A percentile compares a stretch with the other conserved stretches of the same genome.
phyloP scores from a whole-genome alignment of 2,329 filamentous ascomycete genomes.

The Aspergillus texensis region DNA sequence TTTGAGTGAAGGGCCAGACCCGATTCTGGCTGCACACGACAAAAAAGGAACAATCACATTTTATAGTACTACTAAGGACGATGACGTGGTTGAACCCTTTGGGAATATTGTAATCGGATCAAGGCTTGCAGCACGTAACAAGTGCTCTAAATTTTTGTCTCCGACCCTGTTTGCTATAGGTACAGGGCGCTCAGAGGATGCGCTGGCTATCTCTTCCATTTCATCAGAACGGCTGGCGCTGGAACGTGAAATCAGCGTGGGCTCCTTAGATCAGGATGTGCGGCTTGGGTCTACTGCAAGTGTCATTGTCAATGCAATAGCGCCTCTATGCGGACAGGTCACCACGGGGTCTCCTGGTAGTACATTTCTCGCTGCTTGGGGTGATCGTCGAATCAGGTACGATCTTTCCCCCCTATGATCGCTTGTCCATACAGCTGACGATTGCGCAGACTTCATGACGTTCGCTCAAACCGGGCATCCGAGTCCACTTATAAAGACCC shows the following conservation, averaged over 20 bases:
- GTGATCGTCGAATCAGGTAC: conserved; percentile 56
- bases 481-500: conserved; percentile 57
- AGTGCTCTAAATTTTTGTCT: conserved; percentile 58
- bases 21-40: conserved; percentile 56
- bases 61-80: conserved; percentile 44
- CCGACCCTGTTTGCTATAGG: conserved; percentile 55
- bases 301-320: conserved; percentile 39
- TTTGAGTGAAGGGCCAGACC: conserved; percentile 42
- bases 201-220: conserved; percentile 56
- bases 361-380: conserved; percentile 62
- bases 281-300: conserved; percentile 24
- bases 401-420: background rate
- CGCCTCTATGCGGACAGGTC: conserved; percentile 34
- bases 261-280: conserved; percentile 34
- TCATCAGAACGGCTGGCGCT: conserved; percentile 46
- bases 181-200: conserved; percentile 44
- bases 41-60: conserved; percentile 52
- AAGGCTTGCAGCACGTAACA: conserved; percentile 38
- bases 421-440: conserved; percentile 4
- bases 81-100: conserved; percentile 40
- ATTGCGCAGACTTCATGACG: conserved; percentile 57
- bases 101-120: conserved; percentile 28
- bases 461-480: conserved; percentile 54
- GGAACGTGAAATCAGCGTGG: conserved; percentile 42
- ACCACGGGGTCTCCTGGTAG: conserved; percentile 42